Evolutionary conservation across 495 filamentous ascomycete species (phyloP).

Genomic region (Talaromyces nanjingensis): DNA sequence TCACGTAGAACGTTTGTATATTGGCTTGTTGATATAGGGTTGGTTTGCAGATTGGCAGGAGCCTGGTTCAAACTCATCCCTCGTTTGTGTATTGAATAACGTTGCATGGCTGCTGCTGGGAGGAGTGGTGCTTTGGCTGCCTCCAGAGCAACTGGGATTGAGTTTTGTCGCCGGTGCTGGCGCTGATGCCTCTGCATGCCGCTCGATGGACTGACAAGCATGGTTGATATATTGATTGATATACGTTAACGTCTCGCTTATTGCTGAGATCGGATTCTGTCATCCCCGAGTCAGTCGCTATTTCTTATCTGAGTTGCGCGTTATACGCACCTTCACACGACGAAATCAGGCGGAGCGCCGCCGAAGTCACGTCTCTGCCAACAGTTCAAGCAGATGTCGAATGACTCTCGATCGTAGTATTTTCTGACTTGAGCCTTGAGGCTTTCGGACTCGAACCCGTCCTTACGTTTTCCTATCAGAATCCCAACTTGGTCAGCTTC

Average conservation of each 20-base stretch:
- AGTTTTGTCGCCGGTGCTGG: conserved; percentile 82
- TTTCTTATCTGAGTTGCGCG: not conserved
- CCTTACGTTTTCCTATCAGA: conserved; percentile 10
- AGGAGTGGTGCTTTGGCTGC: conserved; percentile 56
- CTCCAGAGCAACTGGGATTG: conserved; percentile 71
- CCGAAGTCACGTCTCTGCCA: not conserved
- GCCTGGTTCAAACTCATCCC: conserved; percentile 74
- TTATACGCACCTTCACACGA: not conserved
- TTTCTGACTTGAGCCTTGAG: conserved; percentile 8
- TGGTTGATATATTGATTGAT: conserved; percentile 30
- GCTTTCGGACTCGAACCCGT: conserved; percentile 7
- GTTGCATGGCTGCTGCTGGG: conserved; percentile 46
- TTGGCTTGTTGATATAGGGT: conserved; percentile 49
- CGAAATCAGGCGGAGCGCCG: conserved; percentile 1
- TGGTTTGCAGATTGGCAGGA: conserved; percentile 39
- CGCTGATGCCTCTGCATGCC: conserved; percentile 62
- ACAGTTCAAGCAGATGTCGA: not conserved
- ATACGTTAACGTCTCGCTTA: not conserved
- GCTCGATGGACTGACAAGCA: conserved; percentile 69
- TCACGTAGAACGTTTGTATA: conserved; percentile 54
- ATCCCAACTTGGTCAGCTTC: conserved; percentile 9
- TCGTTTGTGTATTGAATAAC: conserved; percentile 55
- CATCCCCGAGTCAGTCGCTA: not conserved
- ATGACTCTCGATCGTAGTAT: not conserved
- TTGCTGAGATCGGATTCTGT: not conserved